Conservation (phyloP, 495 filamentous ascomycete genomes). For the Aspergillus heteromorphus region DNA sequence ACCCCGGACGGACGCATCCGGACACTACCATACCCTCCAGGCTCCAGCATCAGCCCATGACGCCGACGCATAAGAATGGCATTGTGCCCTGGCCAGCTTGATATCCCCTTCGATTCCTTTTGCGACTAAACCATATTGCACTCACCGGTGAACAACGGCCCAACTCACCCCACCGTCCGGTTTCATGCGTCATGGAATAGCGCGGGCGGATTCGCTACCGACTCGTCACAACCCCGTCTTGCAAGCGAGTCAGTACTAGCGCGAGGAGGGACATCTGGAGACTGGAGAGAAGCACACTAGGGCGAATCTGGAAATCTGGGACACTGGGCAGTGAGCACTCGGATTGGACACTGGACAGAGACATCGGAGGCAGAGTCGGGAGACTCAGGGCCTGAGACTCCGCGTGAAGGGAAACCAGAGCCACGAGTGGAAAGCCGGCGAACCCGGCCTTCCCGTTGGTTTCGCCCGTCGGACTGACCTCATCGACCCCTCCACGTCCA, state of each 20-base stretch:
- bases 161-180: constrained; percentile 4
- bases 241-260: background rate
- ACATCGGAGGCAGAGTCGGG: background rate
- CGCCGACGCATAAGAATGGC: background rate
- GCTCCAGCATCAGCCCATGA: background rate
- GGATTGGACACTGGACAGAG: background rate
- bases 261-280: background rate
- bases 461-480: constrained; percentile 30
- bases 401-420: background rate
- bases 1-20: background rate
- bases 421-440: constrained; percentile 15
- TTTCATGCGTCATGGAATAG: constrained; percentile 21
- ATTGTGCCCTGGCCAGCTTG: background rate
- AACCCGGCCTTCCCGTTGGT: constrained; percentile 27
- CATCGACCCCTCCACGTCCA: constrained; percentile 29
- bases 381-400: background rate
- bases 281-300: background rate
- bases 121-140: constrained; percentile 20
- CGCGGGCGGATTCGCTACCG: constrained; percentile 7
- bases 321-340: background rate
- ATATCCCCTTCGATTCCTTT: constrained; percentile 11
- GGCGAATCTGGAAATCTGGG: background rate
- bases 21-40: background rate
- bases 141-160: constrained; percentile 18
- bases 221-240: background rate